Percentiles rank a stretch among this genome's conserved stretches.
phyloP scores from a whole-genome alignment of 257 asterid species.

The Nicotiana sylvestris region DNA sequence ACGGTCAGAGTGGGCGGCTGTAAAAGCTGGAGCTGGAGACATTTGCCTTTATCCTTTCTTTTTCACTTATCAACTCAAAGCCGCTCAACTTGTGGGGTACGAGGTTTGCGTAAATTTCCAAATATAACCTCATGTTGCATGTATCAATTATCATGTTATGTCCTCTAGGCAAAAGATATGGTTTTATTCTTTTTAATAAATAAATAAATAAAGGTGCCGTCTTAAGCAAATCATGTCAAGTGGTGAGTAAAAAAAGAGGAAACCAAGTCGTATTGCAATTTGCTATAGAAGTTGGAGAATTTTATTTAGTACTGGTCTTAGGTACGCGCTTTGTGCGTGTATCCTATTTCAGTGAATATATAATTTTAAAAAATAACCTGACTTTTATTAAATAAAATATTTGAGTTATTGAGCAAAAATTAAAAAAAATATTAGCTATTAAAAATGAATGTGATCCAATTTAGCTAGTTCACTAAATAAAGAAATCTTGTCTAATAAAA shows the following conservation, averaged over 20 bases:
- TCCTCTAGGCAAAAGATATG: background rate
- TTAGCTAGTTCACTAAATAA: too few species aligned
- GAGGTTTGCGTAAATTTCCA: background rate
- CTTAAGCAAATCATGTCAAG: conserved; percentile 6
- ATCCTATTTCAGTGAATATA: too few species aligned
- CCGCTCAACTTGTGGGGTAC: conserved; percentile 13
- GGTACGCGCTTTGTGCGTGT: too few species aligned
- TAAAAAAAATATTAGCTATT: too few species aligned
- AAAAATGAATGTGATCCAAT: too few species aligned
- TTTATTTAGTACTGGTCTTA: background rate
- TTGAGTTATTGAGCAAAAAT: too few species aligned
- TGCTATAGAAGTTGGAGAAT: background rate
- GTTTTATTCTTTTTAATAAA: too few species aligned
- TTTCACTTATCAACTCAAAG: conserved; percentile 13
- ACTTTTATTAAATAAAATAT: too few species aligned
- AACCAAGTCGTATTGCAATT: conserved; percentile 1
- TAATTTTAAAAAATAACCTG: too few species aligned
- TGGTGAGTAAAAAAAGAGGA: background rate
- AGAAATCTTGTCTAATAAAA: too few species aligned
- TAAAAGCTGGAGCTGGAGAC: conserved; percentile 19
- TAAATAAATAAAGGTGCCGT: background rate
- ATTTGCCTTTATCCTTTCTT: background rate
- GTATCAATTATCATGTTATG: too few species aligned
- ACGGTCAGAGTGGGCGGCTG: conserved; percentile 40
- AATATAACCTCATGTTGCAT: conserved; percentile 5